Conservation (phyloP, 352 stramenopile species). For the Phytophthora ohioensis region DNA sequence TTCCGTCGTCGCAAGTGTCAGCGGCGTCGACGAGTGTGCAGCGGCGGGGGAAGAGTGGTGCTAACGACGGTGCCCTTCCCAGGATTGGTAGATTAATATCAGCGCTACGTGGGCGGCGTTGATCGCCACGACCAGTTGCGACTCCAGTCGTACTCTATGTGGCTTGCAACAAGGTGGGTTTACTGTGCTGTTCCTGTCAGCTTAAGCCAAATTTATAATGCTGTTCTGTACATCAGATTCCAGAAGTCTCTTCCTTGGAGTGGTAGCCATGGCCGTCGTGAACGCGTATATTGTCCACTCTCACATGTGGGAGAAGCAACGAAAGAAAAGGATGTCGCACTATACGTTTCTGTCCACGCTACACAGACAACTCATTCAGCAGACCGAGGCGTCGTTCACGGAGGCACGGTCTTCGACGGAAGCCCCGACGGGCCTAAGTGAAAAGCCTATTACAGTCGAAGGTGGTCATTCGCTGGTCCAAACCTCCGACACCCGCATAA, state of each 20-base stretch:
- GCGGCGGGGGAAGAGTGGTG: neutral
- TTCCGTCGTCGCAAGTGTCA: slow-evolving; percentile 1
- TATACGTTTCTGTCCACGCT: slow-evolving; percentile 10
- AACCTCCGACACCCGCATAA: neutral
- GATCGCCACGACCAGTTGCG: neutral
- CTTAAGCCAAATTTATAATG: neutral
- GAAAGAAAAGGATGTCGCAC: slow-evolving; percentile 5
- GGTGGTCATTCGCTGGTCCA: slow-evolving; percentile 1
- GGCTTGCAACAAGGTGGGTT: slow-evolving; percentile 13
- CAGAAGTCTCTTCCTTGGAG: slow-evolving; percentile 6
- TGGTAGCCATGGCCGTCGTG: slow-evolving; percentile 34
- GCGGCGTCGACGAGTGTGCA: neutral
- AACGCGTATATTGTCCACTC: slow-evolving; percentile 30
- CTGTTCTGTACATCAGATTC: slow-evolving; percentile 2
- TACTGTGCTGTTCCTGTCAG: neutral
- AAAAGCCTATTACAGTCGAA: neutral
- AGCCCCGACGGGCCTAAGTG: neutral
- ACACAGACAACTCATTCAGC: neutral
- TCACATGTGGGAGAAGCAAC: neutral
- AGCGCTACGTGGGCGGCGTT: neutral
- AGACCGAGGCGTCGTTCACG: slow-evolving; percentile 1
- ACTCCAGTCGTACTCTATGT: slow-evolving; percentile 6
- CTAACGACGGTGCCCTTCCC: neutral
- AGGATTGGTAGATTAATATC: slow-evolving; percentile 5
- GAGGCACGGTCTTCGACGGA: neutral